phyloP scores from a whole-genome alignment of 768 basidiomycete species.

The Amanita rubescens region DNA sequence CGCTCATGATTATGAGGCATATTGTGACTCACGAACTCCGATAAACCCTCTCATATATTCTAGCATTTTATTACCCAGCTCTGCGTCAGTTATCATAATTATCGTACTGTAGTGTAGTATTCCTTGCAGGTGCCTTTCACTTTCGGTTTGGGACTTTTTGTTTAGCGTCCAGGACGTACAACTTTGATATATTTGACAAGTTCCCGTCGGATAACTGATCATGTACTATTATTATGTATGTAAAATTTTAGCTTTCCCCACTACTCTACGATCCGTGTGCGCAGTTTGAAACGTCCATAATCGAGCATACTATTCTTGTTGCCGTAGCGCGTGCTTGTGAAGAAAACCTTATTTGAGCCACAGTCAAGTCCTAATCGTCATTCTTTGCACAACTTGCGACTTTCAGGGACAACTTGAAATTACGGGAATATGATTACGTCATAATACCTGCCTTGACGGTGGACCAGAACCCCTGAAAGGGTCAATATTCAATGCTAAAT shows the following conservation, averaged over 20 bases:
- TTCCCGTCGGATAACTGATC: neutral
- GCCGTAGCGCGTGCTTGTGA: too few relatives aligned
- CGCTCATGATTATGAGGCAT: conserved; percentile 58
- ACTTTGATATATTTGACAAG: neutral
- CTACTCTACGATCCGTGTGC: neutral
- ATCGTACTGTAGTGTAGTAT: conserved; percentile 2
- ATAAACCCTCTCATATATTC: neutral
- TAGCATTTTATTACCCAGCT: neutral
- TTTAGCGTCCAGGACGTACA: neutral
- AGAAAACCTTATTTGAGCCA: too few relatives aligned
- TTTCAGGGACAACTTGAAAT: too few relatives aligned
- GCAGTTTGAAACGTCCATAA: neutral
- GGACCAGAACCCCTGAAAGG: too few relatives aligned
- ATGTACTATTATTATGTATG: neutral
- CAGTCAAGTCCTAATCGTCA: too few relatives aligned
- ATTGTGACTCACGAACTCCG: conserved; percentile 38
- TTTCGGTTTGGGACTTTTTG: neutral
- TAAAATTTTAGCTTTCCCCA: neutral
- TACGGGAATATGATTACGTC: too few relatives aligned
- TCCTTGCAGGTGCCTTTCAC: neutral
- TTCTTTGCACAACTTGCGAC: neutral
- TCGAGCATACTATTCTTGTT: too few relatives aligned
- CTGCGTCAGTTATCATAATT: neutral
- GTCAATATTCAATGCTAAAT: too few relatives aligned
- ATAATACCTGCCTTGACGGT: too few relatives aligned